Evolutionary conservation across 805 yeast genomes (phyloP), one percentile per base, ranked within the genome.

Genomic region (Candida schatavii): DNA sequence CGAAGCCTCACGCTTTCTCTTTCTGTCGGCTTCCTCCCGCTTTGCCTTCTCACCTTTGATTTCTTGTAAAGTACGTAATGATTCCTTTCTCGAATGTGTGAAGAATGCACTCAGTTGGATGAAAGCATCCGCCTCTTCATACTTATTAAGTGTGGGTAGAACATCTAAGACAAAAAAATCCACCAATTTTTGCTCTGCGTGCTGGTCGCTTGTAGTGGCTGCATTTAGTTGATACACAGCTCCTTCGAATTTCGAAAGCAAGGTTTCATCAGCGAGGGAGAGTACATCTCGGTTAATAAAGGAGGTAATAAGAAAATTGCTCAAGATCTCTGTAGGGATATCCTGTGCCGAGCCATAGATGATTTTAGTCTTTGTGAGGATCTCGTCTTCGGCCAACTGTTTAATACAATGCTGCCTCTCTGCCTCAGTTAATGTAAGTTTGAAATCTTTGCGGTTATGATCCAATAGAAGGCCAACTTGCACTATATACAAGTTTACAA

Each of bases 81-180:
- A 46, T 5, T 19, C 42, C 10, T 45, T 40, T 13, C 37, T 36
- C 13, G 39, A 11, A 13, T 45, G 47, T 10, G 30, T 45, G 21
- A 50, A 52, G 2, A 48, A 9, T 4, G 46, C 46, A 39, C 57
- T 58, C n/a, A 51, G 49, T n/a, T 49, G 48, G n/a, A 64, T 53
- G 7, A 68, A 48, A 23, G 22, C 42, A 29, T 39, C 48, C 2
- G 75, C 67, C 22, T 59, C 56, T 4, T 49, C 51, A 33, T 55
- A 59, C 25, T 55, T 47, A 28, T 61, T 60, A 14, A 54, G 44
- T 10, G 55, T 56, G 1, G 72, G 67, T 35, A 66, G 56, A 2
- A 69, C 57, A 43, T 68, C 64, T 46, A 59, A 64, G 14, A 64
- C 60, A 42, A 58, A 60, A 44, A 68, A 52, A 22, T 69, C 68